Evolutionary conservation across 768 basidiomycete species (phyloP), one percentile per base, ranked within the genome.

Genomic region (Pisolithus tinctorius): DNA sequence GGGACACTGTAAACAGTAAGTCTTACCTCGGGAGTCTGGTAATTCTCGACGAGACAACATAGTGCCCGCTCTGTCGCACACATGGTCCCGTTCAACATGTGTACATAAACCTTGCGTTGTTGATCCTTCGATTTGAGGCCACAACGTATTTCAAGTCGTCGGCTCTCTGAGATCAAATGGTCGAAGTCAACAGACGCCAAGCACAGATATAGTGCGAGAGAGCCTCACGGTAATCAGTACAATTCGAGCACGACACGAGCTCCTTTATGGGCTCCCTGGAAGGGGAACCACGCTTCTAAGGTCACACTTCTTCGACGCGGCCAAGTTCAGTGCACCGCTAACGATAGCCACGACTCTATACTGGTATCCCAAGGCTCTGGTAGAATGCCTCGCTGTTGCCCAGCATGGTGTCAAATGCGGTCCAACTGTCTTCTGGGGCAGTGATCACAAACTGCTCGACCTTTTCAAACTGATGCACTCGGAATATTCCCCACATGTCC

Each of bases 401-500:
- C 38, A 98, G 63, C 96, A 98, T 99, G 53, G 73, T 73, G 53
- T 99, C 88, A 60, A 98, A 88, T 81, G 85, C 87, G 67, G 83
- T 86, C 86, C 94, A 93, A 64, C 93, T 95, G 66, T 92, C 87
- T 58, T 89, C 86, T 1, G 96, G 94, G 25, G 92, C 87, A 6
- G 95, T 97, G 60, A 99, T 79, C 73, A 88, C 84, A 71, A 98
- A 98, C 75, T 98, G 84, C 67, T 99, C 96, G 48, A 99, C 81
- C 75, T 99, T 99, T 73, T 99, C 96, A 58, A 99, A 99, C 70
- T 99, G 96, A 66, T 99, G 96, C 49, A 99, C 95, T 23, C 96
- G 90, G 84, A 99, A 99, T 70, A 98, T 97, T 51, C 96, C 96
- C 93, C 96, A 97, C 78, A 95, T 97, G 60, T 99, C 96, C 50